Percentiles rank a stretch among this genome's conserved stretches.
phyloP scores from a whole-genome alignment of 352 stramenopile genomes.

The Globisporangium heterothallicum region DNA sequence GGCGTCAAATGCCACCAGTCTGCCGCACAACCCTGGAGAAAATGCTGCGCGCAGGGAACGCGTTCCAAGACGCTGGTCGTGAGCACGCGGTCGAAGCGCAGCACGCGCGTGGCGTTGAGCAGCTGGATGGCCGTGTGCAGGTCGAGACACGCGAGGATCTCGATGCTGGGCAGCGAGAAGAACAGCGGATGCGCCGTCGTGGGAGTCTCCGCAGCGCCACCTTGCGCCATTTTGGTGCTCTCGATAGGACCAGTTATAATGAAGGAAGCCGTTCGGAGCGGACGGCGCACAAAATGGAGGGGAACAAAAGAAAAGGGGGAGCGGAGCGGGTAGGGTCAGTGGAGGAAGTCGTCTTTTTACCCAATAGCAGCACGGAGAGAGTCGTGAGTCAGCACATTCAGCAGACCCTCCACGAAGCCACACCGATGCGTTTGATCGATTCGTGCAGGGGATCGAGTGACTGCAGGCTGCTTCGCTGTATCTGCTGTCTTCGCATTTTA shows the following conservation, averaged over 20 bases:
- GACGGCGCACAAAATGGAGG: no score
- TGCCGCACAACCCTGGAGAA: conserved; percentile 43
- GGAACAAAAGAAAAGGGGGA: neutral
- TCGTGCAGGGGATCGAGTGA: no score
- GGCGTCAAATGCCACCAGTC: conserved; percentile 53
- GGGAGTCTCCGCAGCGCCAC: no score
- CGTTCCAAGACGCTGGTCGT: conserved; percentile 38
- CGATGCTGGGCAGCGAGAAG: conserved; percentile 30
- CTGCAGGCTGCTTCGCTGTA: no score
- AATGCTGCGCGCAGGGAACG: conserved; percentile 43
- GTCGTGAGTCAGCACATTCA: no score
- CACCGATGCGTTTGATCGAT: no score
- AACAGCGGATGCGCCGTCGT: conserved; percentile 16
- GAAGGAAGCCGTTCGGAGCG: no score
- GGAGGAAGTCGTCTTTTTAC: conserved; percentile 1
- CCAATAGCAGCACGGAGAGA: neutral
- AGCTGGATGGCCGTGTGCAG: conserved; percentile 39
- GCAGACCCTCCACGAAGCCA: no score
- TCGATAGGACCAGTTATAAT: no score
- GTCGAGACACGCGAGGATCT: conserved; percentile 45
- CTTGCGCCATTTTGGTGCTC: no score
- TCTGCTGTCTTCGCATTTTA: no score
- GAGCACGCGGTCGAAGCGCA: conserved; percentile 37
- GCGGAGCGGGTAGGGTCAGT: neutral
- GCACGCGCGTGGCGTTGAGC: conserved; percentile 33